Percentiles rank a stretch among this genome's conserved stretches.
These are phyloP conservation scores for Fistulifera pelliculosa DNA, from an alignment of 108 stramenopile genomes.

Conservation along the genomic window DNA sequence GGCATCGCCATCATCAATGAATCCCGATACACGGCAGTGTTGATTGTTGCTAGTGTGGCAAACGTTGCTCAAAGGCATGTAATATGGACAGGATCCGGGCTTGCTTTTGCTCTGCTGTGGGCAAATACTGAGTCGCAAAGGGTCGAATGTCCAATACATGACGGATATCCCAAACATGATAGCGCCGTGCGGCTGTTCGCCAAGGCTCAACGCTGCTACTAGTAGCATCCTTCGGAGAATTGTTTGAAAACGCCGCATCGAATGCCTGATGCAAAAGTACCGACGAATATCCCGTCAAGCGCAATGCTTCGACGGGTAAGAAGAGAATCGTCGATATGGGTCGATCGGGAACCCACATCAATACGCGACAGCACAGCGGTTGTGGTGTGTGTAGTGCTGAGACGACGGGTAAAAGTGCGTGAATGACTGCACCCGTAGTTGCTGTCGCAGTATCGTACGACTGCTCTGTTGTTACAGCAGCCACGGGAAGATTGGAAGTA, in stretches of 20 bases:
- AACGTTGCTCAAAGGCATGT: background rate
- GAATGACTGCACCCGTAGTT: background rate
- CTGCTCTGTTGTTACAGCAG: conserved; percentile 7
- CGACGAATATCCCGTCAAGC: conserved; percentile 61
- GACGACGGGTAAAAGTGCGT: conserved; percentile 48
- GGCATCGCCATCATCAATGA: conserved; percentile 87
- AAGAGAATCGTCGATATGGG: conserved; percentile 43
- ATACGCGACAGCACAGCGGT: conserved; percentile 51
- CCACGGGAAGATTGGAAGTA: background rate
- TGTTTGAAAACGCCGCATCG: conserved; percentile 16
- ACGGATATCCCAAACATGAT: conserved; percentile 79
- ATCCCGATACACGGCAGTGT: conserved; percentile 49
- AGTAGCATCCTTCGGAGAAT: conserved; percentile 4
- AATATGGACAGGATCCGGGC: conserved; percentile 10
- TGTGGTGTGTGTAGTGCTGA: conserved; percentile 51
- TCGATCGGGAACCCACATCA: conserved; percentile 60
- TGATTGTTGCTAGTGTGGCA: background rate
- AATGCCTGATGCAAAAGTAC: conserved; percentile 47
- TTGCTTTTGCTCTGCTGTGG: conserved; percentile 28
- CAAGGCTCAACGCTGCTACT: conserved; percentile 21
- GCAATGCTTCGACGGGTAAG: conserved; percentile 62
- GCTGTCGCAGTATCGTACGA: conserved; percentile 32
- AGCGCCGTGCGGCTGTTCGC: conserved; percentile 27
- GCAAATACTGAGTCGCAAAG: conserved; percentile 49
- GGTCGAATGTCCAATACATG: conserved; percentile 48